These are phyloP conservation scores for Candida alai DNA, from an alignment of 805 yeast species.

Conservation along the genomic window DNA sequence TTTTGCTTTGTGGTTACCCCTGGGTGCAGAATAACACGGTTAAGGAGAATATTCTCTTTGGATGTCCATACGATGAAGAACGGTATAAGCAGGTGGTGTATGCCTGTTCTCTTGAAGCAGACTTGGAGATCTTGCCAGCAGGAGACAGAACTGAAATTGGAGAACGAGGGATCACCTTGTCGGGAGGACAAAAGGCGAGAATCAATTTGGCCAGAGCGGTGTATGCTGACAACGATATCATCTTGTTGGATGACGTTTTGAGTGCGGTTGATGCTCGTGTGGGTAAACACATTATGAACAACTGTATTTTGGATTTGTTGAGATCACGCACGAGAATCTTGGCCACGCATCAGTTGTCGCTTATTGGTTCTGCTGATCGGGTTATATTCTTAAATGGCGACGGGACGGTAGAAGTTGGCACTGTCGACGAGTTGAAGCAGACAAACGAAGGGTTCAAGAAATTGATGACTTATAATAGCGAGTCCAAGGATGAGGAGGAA, in stretches of 20 bases:
- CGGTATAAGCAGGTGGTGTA: conserved; percentile 24
- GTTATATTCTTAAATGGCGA: conserved; percentile 30
- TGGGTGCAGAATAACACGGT: conserved; percentile 37
- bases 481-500: conserved; percentile 15
- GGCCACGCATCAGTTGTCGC: conserved; percentile 35
- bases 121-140: conserved; percentile 29
- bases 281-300: conserved; percentile 32
- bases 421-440: conserved; percentile 21
- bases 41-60: conserved; percentile 30
- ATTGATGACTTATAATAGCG: conserved; percentile 24
- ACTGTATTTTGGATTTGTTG: conserved; percentile 26
- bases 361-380: conserved; percentile 30
- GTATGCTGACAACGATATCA: conserved; percentile 27
- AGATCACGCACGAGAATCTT: conserved; percentile 30
- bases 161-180: conserved; percentile 34
- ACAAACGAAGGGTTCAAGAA: conserved; percentile 24
- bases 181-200: conserved; percentile 38
- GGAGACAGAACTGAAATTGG: conserved; percentile 37
- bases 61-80: conserved; percentile 19
- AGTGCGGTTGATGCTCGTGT: conserved; percentile 38
- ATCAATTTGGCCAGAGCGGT: conserved; percentile 35
- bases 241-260: conserved; percentile 32
- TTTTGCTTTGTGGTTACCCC: conserved; percentile 30
- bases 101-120: conserved; percentile 29
- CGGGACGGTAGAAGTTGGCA: conserved; percentile 28